Evolutionary conservation across 2,329 filamentous ascomycete genomes (phyloP).

Genomic region (Epichloe coenophiala): DNA sequence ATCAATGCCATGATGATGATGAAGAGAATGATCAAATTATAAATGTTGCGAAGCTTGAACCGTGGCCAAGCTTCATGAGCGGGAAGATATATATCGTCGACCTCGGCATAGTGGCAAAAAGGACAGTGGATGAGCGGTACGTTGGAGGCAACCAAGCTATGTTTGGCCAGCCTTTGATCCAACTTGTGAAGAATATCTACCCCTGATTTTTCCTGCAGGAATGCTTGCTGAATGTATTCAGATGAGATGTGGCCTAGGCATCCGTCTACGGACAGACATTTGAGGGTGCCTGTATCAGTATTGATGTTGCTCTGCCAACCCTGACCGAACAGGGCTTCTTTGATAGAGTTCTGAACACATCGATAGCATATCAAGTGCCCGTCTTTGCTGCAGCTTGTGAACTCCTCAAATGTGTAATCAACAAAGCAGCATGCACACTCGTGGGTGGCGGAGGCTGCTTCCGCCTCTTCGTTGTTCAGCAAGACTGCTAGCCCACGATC

Average conservation of each 20-base stretch:
- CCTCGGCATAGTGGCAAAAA: constrained; percentile 83
- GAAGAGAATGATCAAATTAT: constrained; percentile 35
- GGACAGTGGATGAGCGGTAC: constrained; percentile 73
- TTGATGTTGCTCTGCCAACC: constrained; percentile 77
- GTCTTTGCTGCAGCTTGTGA: constrained; percentile 54
- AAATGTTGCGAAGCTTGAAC: constrained; percentile 38
- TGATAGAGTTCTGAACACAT: constrained; percentile 70
- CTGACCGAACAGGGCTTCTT: constrained; percentile 85
- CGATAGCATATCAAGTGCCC: constrained; percentile 67
- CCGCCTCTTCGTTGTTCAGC: constrained; percentile 46
- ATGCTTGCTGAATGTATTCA: constrained; percentile 57
- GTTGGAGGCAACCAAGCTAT: constrained; percentile 58
- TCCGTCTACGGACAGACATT: constrained; percentile 70
- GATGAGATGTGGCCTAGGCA: constrained; percentile 63
- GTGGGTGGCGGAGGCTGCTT: constrained; percentile 39
- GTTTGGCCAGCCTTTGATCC: constrained; percentile 65
- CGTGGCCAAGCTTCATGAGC: constrained; percentile 39
- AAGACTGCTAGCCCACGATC: constrained; percentile 39
- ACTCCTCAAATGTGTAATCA: constrained; percentile 56
- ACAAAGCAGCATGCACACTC: constrained; percentile 74
- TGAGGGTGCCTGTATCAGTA: constrained; percentile 56
- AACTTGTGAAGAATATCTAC: constrained; percentile 60
- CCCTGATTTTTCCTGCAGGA: constrained; percentile 57
- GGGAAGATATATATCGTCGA: constrained; percentile 62
- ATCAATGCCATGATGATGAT: constrained; percentile 41